Conservation (phyloP, 208 protist genomes). For the Trypanosomatidae sp. region DNA sequence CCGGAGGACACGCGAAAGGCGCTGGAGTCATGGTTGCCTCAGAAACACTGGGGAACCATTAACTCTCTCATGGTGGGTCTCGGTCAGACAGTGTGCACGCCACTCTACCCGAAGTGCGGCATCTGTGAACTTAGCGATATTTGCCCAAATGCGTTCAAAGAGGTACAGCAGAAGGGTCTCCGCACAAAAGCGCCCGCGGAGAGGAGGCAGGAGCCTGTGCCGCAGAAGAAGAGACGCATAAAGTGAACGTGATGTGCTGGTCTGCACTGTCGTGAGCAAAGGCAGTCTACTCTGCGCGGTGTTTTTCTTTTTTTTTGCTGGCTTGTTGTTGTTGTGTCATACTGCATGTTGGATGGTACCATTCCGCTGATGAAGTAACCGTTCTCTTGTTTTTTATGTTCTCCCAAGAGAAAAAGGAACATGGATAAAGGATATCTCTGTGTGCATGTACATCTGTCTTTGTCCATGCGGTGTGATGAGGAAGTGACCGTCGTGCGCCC, state of each 20-base stretch:
- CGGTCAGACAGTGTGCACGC: constrained; percentile 94
- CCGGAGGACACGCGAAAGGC: constrained; percentile 94
- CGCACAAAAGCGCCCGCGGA: not conserved
- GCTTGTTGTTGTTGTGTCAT: no score
- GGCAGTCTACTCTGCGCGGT: not conserved
- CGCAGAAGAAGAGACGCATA: not conserved
- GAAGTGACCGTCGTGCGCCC: not conserved
- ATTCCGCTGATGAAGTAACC: not conserved
- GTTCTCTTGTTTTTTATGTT: not conserved
- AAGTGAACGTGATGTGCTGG: not conserved
- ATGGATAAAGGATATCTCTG: not conserved
- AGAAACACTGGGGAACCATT: constrained; percentile 85
- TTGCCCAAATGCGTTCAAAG: constrained; percentile 89
- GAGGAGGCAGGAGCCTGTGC: not conserved
- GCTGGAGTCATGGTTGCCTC: constrained; percentile 95
- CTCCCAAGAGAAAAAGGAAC: not conserved
- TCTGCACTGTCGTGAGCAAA: not conserved
- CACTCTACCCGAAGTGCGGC: constrained; percentile 81
- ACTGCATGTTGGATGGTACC: not conserved
- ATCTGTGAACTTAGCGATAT: constrained; percentile 69
- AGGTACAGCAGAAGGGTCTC: constrained; percentile 17
- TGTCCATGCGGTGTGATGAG: not conserved
- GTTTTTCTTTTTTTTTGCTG: not conserved
- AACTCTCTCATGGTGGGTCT: constrained; percentile 96
- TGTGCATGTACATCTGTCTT: not conserved